Evolutionary conservation across 352 stramenopile genomes (phyloP).

Genomic region (Aphanomyces invadans): DNA sequence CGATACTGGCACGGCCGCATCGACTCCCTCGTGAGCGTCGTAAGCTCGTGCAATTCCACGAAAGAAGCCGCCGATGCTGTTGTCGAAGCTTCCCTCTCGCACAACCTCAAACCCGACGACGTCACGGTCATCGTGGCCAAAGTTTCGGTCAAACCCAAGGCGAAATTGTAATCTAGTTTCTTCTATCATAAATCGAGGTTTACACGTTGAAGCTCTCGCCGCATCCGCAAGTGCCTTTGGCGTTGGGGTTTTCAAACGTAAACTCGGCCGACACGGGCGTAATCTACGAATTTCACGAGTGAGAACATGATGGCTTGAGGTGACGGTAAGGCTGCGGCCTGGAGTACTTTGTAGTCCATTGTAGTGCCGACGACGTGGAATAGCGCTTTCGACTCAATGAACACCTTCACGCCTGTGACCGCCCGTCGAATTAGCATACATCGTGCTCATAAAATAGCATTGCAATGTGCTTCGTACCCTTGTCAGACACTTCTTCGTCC

Average conservation of each 20-base stretch:
- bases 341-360: conserved; percentile 97
- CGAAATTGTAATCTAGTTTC: conserved; percentile 1
- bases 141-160: conserved; percentile 29
- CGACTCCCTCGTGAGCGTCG: conserved; percentile 47
- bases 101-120: conserved; percentile 81
- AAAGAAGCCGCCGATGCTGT: conserved; percentile 50
- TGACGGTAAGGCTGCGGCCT: too few relatives aligned
- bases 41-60: conserved; percentile 34
- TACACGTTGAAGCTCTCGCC: conserved; percentile 99
- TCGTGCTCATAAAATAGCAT: too few relatives aligned
- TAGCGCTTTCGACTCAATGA: conserved; percentile 97
- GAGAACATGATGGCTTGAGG: background rate
- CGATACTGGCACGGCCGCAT: conserved; percentile 56
- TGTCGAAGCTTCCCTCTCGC: conserved; percentile 54
- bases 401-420: conserved; percentile 90
- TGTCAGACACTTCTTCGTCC: conserved; percentile 90
- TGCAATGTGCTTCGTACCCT: conserved; percentile 38
- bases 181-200: conserved; percentile 6
- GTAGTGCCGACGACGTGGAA: conserved; percentile 98
- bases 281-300: conserved; percentile 43
- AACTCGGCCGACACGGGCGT: conserved; percentile 97
- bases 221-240: conserved; percentile 97
- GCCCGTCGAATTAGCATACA: too few relatives aligned
- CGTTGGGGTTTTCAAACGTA: conserved; percentile 99
- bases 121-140: conserved; percentile 72